Evolutionary conservation across 441 rosid species (phyloP).

Genomic region (Croton setiger): DNA sequence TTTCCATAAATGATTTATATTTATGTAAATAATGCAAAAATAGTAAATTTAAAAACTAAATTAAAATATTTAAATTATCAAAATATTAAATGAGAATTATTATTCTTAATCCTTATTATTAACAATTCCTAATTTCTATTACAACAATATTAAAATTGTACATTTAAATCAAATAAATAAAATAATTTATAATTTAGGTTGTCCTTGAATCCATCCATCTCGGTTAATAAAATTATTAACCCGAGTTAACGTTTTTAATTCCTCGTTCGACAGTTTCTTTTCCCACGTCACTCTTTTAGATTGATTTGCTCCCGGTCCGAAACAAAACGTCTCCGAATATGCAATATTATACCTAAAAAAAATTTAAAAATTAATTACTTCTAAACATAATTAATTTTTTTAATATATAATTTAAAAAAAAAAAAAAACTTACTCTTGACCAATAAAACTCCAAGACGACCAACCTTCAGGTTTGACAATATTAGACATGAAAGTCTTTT

Average conservation of each 20-base stretch:
- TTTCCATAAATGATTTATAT: constrained; percentile 22
- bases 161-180: too few relatives aligned
- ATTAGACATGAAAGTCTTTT: constrained; percentile 22
- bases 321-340: not conserved
- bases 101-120: too few relatives aligned
- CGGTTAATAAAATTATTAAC: not conserved
- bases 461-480: constrained; percentile 43
- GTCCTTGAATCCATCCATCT: constrained; percentile 21
- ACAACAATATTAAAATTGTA: too few relatives aligned
- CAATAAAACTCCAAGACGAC: constrained; percentile 36
- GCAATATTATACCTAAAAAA: constrained; percentile 6
- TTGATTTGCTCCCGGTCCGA: not conserved
- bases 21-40: too few relatives aligned
- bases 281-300: constrained; percentile 15
- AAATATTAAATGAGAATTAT: too few relatives aligned
- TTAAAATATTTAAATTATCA: too few relatives aligned
- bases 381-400: too few relatives aligned
- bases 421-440: constrained; percentile 39
- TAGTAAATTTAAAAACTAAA: too few relatives aligned
- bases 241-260: not conserved
- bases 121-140: too few relatives aligned
- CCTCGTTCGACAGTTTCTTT: not conserved
- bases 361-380: too few relatives aligned
- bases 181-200: too few relatives aligned
- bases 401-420: not conserved